Evolutionary conservation across 2,329 filamentous ascomycete species (phyloP), one percentile per base, ranked within the genome.

Genomic region (Pestalotiopsis sp.): DNA sequence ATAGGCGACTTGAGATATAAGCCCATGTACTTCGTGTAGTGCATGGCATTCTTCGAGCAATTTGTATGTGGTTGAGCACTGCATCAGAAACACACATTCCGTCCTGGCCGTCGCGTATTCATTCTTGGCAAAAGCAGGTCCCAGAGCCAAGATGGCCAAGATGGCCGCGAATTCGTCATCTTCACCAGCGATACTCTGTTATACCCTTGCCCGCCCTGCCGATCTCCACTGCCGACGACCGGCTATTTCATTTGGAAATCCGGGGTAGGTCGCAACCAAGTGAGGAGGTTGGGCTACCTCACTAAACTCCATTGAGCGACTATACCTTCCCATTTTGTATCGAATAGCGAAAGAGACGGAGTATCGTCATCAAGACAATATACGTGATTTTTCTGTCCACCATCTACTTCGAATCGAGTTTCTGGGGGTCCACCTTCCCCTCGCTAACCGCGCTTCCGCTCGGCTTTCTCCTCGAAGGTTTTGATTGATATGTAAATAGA

Each of bases 311-410:
- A 59, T 36, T 36, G 31, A 59, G 57, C 27, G n/a, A n/a, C 13
- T 62, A 62, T 62, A 62, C 59, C 57, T 59, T 59, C 57, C 57
- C 57, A 20, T 25, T 59, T 23, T 36, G 57, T 59, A 27, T 36
- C 31, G 31, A 36, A 36, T 36, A 36, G 31, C 31, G 31, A 36
- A 36, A 36, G 31, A 36, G 31, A 36, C 31, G 31, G 31, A 36
- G 31, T 2, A 36, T 36, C 31, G 20, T 17, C 45, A 52, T 52
- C 45, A 11, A 59, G 57, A 59, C 57, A 59, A 9, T 23, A 59
- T 59, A 36, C 31, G 7, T 36, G 31, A 9, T 9, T 36, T 36
- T 36, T 1, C 2, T 1, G 9, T 36, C 31, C 31, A 36, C 31
- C 7, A 2, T 36, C 45, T 52, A 52, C 14, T 52, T 52, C 0